Evolutionary conservation across 192 early-diverging fungal species (phyloP).

Genomic region (Coemansia sp.): DNA sequence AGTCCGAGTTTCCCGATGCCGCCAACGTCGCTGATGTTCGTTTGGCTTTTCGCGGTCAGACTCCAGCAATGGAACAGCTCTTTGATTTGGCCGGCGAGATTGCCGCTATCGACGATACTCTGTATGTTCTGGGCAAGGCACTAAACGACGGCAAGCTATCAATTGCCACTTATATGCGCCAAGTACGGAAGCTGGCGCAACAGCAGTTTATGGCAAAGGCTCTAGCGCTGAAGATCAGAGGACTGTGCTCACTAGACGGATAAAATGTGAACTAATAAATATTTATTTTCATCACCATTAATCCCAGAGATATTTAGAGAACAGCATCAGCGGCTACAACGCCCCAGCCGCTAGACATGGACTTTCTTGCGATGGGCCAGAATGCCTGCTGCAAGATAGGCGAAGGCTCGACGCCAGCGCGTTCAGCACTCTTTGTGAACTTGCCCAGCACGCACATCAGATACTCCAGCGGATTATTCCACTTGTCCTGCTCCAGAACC

Average conservation of each 20-base stretch:
- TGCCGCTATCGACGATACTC: slow-evolving; percentile 83
- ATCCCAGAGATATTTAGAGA: slow-evolving; percentile 5
- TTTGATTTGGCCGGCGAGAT: slow-evolving; percentile 88
- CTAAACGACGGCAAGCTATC: slow-evolving; percentile 75
- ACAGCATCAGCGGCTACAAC: slow-evolving; percentile 43
- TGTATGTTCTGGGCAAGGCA: slow-evolving; percentile 79
- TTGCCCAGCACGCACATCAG: slow-evolving; percentile 49
- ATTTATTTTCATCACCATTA: neutral
- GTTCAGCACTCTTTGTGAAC: slow-evolving; percentile 41
- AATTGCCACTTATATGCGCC: slow-evolving; percentile 75
- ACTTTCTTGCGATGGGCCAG: slow-evolving; percentile 47
- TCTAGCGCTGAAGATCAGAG: slow-evolving; percentile 66
- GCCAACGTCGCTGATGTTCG: slow-evolving; percentile 18
- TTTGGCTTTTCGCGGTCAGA: slow-evolving; percentile 36
- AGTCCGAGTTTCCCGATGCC: slow-evolving; percentile 40
- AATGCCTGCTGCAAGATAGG: slow-evolving; percentile 54
- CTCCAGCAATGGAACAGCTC: slow-evolving; percentile 60
- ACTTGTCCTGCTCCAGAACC: slow-evolving; percentile 46
- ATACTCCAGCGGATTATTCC: slow-evolving; percentile 48
- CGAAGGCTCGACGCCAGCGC: slow-evolving; percentile 39
- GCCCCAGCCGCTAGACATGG: slow-evolving; percentile 45
- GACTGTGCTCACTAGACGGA: slow-evolving; percentile 25
- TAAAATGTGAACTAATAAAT: neutral
- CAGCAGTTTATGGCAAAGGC: slow-evolving; percentile 91
- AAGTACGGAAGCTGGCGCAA: slow-evolving; percentile 73